A percentile compares a stretch with the other conserved stretches of the same genome.
Conservation (phyloP, 2,329 filamentous ascomycete genomes). For the Fusarium nematophilum region DNA sequence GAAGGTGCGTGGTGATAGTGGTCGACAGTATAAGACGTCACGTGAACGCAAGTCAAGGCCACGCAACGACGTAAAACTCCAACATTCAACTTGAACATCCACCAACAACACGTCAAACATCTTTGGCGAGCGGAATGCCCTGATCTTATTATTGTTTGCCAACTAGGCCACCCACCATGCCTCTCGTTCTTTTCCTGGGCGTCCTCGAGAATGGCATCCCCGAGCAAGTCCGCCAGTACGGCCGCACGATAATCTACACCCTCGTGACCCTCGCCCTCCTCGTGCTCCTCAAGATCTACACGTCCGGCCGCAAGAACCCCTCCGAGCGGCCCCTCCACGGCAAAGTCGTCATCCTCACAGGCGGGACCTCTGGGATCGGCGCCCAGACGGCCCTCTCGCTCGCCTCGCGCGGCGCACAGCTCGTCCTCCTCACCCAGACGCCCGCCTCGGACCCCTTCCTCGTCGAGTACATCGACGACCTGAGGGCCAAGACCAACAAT, state of each 20-base stretch:
- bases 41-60: conserved; percentile 27
- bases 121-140: conserved; percentile 23
- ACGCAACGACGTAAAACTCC: conserved; percentile 28
- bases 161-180: conserved; percentile 54
- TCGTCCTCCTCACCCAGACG: conserved; percentile 88
- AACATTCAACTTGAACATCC: neutral
- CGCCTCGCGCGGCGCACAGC: conserved; percentile 85
- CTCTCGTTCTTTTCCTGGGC: conserved; percentile 62
- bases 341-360: conserved; percentile 93
- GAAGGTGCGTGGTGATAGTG: neutral
- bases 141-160: conserved; percentile 4
- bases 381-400: conserved; percentile 79
- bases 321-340: conserved; percentile 90
- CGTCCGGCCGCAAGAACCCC: conserved; percentile 77
- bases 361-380: conserved; percentile 93
- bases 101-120: neutral
- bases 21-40: conserved; percentile 12
- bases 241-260: conserved; percentile 55
- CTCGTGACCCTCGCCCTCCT: conserved; percentile 53
- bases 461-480: conserved; percentile 90
- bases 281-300: conserved; percentile 75
- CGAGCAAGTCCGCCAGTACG: conserved; percentile 58
- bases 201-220: conserved; percentile 62
- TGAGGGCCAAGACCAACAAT: conserved; percentile 81
- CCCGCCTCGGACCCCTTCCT: conserved; percentile 87